Percentiles rank a stretch among this genome's conserved stretches.
Evolutionary conservation across 1,284 basidiomycete genomes (phyloP).

Genomic region (Irpex sp.): DNA sequence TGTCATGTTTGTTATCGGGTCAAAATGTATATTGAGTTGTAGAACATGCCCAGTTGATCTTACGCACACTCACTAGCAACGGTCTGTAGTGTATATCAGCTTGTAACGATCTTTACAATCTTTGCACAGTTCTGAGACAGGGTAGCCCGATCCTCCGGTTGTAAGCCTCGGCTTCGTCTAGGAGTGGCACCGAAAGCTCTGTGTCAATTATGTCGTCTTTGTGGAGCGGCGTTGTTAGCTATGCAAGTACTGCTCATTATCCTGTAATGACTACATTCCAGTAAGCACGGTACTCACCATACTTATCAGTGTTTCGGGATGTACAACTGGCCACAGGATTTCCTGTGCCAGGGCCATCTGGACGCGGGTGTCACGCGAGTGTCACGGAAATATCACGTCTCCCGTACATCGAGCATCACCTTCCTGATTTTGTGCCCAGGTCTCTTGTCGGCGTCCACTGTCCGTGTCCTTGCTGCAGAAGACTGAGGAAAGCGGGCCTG

Average conservation of each 20-base stretch:
- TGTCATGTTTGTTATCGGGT: neutral
- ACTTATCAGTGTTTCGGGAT: too few relatives aligned
- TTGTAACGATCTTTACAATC: neutral
- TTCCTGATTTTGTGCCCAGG: neutral
- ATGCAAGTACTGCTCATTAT: neutral
- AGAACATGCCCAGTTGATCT: neutral
- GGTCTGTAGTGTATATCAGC: neutral
- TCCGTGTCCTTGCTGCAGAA: neutral
- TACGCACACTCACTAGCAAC: neutral
- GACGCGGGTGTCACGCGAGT: neutral
- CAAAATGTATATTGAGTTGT: neutral
- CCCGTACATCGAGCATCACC: neutral
- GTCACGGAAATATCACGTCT: neutral
- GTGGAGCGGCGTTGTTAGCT: too few relatives aligned
- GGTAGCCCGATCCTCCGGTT: too few relatives aligned
- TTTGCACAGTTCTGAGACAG: neutral
- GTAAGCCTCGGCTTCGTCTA: too few relatives aligned
- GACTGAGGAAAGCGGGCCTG: too few relatives aligned
- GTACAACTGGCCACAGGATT: too few relatives aligned
- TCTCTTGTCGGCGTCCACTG: neutral
- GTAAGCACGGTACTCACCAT: neutral
- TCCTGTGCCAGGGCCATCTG: too few relatives aligned
- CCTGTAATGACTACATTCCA: neutral
- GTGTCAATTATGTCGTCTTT: too few relatives aligned
- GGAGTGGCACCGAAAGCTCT: too few relatives aligned